A percentile compares a stretch with the other conserved stretches of the same genome.
These are phyloP conservation scores for Trichoderma harzianum DNA, from an alignment of 2,329 filamentous ascomycete species.

Conservation along the genomic window DNA sequence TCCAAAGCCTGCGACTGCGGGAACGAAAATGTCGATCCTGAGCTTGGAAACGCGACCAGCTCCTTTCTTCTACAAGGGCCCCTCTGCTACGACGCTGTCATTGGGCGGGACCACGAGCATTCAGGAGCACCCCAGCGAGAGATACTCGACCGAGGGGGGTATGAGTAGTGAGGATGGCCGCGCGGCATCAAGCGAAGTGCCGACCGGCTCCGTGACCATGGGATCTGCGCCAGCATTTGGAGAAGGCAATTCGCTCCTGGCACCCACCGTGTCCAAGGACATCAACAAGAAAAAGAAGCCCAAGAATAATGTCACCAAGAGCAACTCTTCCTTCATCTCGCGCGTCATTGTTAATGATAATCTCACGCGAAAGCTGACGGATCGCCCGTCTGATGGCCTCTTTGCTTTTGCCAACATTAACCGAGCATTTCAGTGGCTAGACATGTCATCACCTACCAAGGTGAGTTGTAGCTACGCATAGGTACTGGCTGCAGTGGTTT, in stretches of 20 bases:
- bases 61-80: slow-evolving; percentile 53
- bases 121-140: slow-evolving; percentile 60
- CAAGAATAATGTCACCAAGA: slow-evolving; percentile 98
- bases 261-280: slow-evolving; percentile 62
- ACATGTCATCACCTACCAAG: slow-evolving; percentile 73
- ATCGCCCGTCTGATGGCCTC: slow-evolving; percentile 72
- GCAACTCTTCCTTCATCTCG: slow-evolving; percentile 98
- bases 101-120: slow-evolving; percentile 49
- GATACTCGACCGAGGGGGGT: slow-evolving; percentile 58
- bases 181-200: slow-evolving; percentile 52
- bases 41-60: slow-evolving; percentile 63
- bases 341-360: slow-evolving; percentile 87
- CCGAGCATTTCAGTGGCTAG: slow-evolving; percentile 92
- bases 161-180: slow-evolving; percentile 55
- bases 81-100: slow-evolving; percentile 49
- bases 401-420: slow-evolving; percentile 97
- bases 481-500: no score
- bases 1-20: slow-evolving; percentile 76
- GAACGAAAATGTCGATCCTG: slow-evolving; percentile 79
- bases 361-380: slow-evolving; percentile 72
- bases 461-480: slow-evolving; percentile 32
- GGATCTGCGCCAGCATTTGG: slow-evolving; percentile 70
- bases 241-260: slow-evolving; percentile 75
- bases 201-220: slow-evolving; percentile 37
- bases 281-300: slow-evolving; percentile 82